Evolutionary conservation across 345 rosid genomes (phyloP).

Genomic region (Hibiscus trionum): DNA sequence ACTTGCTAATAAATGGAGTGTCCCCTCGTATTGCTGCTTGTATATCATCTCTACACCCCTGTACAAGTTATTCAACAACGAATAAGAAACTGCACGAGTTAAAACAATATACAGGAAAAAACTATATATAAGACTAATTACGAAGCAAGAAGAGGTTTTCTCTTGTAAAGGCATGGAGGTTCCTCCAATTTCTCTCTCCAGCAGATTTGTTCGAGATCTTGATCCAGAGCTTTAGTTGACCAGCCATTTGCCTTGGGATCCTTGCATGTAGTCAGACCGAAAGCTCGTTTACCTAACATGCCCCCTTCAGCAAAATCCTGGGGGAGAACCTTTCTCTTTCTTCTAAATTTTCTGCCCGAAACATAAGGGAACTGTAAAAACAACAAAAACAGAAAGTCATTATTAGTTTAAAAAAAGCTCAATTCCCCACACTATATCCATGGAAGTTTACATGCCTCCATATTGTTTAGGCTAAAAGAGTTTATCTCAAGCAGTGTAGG

Average conservation of each 20-base stretch:
- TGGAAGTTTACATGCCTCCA: constrained; percentile 44
- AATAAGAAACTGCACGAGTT: background rate
- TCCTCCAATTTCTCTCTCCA: constrained; percentile 41
- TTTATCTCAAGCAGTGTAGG: constrained; percentile 67
- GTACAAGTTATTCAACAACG: constrained; percentile 14
- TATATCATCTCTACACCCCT: constrained; percentile 49
- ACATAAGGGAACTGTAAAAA: constrained; percentile 50
- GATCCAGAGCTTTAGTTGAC: constrained; percentile 40
- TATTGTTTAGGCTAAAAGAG: constrained; percentile 58
- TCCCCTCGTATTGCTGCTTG: constrained; percentile 30
- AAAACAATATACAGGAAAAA: background rate
- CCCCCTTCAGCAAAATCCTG: constrained; percentile 14
- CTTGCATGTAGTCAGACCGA: constrained; percentile 65
- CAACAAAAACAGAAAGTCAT: constrained; percentile 2
- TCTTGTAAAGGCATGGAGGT: constrained; percentile 63
- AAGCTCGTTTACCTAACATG: constrained; percentile 23
- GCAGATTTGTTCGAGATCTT: constrained; percentile 49
- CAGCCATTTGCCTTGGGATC: constrained; percentile 53
- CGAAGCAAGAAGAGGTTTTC: constrained; percentile 41
- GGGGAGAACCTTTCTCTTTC: constrained; percentile 5
- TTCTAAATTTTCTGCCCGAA: constrained; percentile 16
- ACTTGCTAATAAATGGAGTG: constrained; percentile 44
- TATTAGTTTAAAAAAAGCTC: background rate
- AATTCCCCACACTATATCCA: background rate
- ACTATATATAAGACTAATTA: constrained; percentile 23